Conservation (phyloP, 2,329 filamentous ascomycete genomes). For the Emmonsiellopsis sp. region DNA sequence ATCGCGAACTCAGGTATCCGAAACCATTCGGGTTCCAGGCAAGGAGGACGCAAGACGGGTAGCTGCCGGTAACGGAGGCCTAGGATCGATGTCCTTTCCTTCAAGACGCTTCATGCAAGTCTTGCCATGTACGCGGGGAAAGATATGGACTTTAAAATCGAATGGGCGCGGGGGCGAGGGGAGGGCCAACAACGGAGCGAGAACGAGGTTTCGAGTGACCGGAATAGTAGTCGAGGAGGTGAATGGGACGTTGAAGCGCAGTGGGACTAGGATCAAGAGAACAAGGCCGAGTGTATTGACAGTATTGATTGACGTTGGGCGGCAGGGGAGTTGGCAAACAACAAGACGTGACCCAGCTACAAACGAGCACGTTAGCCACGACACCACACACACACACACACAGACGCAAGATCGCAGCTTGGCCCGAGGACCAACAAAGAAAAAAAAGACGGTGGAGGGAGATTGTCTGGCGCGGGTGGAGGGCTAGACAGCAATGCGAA, state of each 20-base stretch:
- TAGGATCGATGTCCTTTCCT: neutral
- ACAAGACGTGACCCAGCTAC: too few relatives aligned
- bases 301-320: neutral
- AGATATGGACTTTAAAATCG: neutral
- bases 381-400: too few relatives aligned
- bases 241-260: neutral
- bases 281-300: neutral
- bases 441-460: neutral
- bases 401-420: neutral
- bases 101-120: neutral
- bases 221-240: neutral
- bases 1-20: slow-evolving; percentile 2
- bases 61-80: neutral
- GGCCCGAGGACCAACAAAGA: neutral
- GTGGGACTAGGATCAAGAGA: neutral
- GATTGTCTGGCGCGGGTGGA: neutral
- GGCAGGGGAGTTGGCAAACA: too few relatives aligned
- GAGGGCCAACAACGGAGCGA: neutral
- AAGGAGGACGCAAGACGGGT: neutral
- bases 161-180: neutral
- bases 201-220: neutral
- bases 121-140: neutral
- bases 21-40: slow-evolving; percentile 3
- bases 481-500: neutral
- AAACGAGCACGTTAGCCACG: too few relatives aligned